Evolutionary conservation across 768 basidiomycete species (phyloP), one percentile per base, ranked within the genome.

Genomic region (Lactifluus subvellereus): DNA sequence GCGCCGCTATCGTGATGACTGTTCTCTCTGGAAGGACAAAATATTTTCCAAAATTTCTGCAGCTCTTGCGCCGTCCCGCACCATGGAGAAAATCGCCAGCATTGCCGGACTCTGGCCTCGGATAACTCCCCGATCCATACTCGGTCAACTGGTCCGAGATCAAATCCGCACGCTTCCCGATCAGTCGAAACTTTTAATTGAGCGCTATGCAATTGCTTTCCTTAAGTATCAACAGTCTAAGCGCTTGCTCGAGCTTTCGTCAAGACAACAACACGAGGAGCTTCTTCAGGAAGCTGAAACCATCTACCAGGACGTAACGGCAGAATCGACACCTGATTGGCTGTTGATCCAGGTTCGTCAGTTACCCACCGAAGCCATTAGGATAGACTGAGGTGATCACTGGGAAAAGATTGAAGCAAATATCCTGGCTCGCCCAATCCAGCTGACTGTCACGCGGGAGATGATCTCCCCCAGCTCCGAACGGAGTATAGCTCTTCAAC

Each of bases 401-500:
- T 50, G 5, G 20, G 8, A 30, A 33, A 55, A 82, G 81, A 74
- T 83, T 1, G 79, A 83, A 57, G 70, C 74, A 6, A 72, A 82
- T 55, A 76, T 84, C 45, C 63, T 76, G 10, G 69, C 75, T 20
- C 79, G 82, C 4, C 72, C 72, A 0, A 65, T 82, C 13, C 83
- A 84, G 59, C 70, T 70, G 0, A 52, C 71, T 0, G 71, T 83
- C 7, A 79, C 81, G 2, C 54, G 66, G 1, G 76, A 81, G 52
- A 83, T 84, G 83, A 78, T 80, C 20, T 60, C 67, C 0, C 82
- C 83, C 0, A 61, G 58, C 1, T 74, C 69, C 0, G 57, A 60
- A 1, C 18, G 66, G 3, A 84, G 79, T 52, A 76, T 77, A 0
- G 69, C 74, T 3, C 70, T 79, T 32, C 82, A 84, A 45, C 76